Evolutionary conservation across 495 filamentous ascomycete species (phyloP).

Genomic region (Clohesyomyces aquaticus): DNA sequence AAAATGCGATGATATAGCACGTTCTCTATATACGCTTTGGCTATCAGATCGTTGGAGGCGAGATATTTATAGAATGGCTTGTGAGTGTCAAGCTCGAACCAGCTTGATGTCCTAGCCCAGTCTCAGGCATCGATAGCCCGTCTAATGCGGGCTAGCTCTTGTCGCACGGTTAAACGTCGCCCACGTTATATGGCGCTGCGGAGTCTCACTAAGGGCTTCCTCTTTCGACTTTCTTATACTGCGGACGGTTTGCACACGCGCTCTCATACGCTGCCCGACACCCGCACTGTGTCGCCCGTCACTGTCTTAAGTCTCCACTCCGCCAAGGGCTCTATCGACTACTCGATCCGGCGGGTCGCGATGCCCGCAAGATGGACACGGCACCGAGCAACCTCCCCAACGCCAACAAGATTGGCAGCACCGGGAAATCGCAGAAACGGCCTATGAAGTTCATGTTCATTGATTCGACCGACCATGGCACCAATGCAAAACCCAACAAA

Average conservation of each 20-base stretch:
- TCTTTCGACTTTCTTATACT: conserved; percentile 13
- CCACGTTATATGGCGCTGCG: conserved; percentile 9
- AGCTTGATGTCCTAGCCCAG: conserved; percentile 2
- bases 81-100: conserved; percentile 8
- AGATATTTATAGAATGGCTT: conserved; percentile 20
- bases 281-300: not conserved
- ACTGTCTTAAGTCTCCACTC: conserved; percentile 7
- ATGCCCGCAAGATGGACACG: conserved; percentile 20
- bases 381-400: conserved; percentile 8
- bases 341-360: not conserved
- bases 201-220: conserved; percentile 25
- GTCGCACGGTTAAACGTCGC: conserved; percentile 1
- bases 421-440: conserved; percentile 1
- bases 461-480: conserved; percentile 28
- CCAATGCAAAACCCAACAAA: conserved; percentile 30
- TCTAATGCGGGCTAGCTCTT: conserved; percentile 5
- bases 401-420: conserved; percentile 12
- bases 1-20: too few relatives aligned
- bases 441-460: conserved; percentile 41
- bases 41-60: not conserved
- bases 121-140: conserved; percentile 15
- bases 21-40: too few relatives aligned
- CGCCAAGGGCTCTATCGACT: not conserved
- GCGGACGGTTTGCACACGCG: conserved; percentile 1
- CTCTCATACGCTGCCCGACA: conserved; percentile 9